Evolutionary conservation across 169 alveolate genomes (phyloP).

Genomic region (Amoebophrya sp.): DNA sequence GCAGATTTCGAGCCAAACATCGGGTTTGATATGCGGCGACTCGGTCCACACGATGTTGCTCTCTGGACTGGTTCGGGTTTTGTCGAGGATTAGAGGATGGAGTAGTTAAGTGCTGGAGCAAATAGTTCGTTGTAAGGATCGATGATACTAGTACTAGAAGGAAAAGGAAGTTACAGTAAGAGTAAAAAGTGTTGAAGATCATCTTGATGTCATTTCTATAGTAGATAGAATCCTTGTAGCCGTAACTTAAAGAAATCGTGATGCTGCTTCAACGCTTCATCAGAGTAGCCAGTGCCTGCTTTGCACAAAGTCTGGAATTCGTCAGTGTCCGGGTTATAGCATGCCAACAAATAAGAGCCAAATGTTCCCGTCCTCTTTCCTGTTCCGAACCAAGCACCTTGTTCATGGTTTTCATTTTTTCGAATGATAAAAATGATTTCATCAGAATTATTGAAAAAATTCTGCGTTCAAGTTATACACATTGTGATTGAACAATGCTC

Average conservation of each 20-base stretch:
- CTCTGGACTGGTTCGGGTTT: neutral
- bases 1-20: slow-evolving; percentile 64
- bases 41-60: neutral
- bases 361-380: slow-evolving; percentile 87
- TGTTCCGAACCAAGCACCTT: slow-evolving; percentile 52
- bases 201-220: too few species aligned
- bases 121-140: too few species aligned
- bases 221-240: too few species aligned
- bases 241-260: slow-evolving; percentile 39
- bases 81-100: too few species aligned
- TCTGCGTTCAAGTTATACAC: too few species aligned
- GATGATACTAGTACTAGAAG: too few species aligned
- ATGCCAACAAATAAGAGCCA: slow-evolving; percentile 86
- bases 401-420: neutral
- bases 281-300: slow-evolving; percentile 88
- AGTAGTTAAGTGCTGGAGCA: too few species aligned
- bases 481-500: too few species aligned
- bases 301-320: slow-evolving; percentile 88
- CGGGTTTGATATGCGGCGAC: slow-evolving; percentile 60
- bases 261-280: slow-evolving; percentile 33
- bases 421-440: too few species aligned
- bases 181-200: too few species aligned
- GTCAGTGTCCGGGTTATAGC: slow-evolving; percentile 92
- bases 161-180: too few species aligned
- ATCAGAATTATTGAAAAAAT: too few species aligned